phyloP scores from a whole-genome alignment of 148 eudicot species.

The Suaeda aralocaspica region DNA sequence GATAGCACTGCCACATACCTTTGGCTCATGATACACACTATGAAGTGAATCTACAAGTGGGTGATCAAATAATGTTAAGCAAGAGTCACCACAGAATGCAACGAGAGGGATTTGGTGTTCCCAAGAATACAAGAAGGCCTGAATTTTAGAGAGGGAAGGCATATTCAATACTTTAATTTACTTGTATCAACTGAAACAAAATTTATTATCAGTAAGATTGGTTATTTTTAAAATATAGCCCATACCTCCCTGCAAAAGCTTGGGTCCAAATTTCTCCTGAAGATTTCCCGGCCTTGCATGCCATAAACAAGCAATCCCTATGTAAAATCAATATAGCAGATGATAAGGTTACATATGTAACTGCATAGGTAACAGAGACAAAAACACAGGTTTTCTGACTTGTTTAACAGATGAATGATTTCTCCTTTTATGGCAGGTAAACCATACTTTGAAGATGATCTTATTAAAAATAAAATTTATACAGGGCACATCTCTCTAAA shows the following conservation, averaged over 20 bases:
- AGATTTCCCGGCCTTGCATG: conserved; percentile 83
- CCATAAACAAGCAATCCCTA: conserved; percentile 96
- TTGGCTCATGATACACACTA: conserved; percentile 77
- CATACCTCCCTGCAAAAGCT: conserved; percentile 76
- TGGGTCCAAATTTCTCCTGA: conserved; percentile 67
- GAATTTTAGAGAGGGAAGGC: conserved; percentile 12
- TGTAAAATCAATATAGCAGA: conserved; percentile 2
- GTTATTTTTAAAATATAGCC: not conserved
- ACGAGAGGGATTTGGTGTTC: conserved; percentile 71
- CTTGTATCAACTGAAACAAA: not conserved
- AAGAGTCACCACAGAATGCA: conserved; percentile 74
- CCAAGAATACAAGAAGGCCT: conserved; percentile 74
- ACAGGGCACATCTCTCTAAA: too few relatives aligned
- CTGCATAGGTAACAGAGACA: not conserved
- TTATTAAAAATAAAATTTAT: too few relatives aligned
- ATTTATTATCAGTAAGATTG: not conserved
- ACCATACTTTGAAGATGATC: not conserved
- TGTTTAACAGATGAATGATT: not conserved
- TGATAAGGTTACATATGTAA: conserved; percentile 3
- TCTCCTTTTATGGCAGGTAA: not conserved
- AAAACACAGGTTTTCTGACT: not conserved
- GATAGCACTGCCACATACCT: conserved; percentile 38
- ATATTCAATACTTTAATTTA: not conserved
- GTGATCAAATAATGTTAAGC: conserved; percentile 83
- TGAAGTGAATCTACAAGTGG: conserved; percentile 80